phyloP scores from a whole-genome alignment of 129 eudicot species.

The Mikania micrantha region DNA sequence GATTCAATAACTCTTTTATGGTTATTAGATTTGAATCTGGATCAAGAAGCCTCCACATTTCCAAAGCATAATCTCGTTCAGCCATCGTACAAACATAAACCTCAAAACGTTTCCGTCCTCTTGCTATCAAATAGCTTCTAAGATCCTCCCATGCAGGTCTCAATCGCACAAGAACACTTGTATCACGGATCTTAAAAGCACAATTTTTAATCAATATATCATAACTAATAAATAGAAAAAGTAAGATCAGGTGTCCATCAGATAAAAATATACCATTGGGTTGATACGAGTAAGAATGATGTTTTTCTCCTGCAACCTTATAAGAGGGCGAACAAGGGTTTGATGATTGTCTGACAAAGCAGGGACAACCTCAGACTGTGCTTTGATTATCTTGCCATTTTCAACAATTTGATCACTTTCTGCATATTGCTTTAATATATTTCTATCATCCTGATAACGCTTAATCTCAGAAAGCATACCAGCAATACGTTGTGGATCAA shows the following conservation, averaged over 20 bases:
- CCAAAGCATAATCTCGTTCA: conserved; percentile 98
- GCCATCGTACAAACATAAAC: conserved; percentile 99
- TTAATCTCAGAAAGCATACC: conserved; percentile 82
- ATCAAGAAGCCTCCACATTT: conserved; percentile 99
- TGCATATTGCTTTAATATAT: conserved; percentile 80
- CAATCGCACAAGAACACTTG: conserved; percentile 98
- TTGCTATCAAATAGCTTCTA: conserved; percentile 89
- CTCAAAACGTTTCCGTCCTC: conserved; percentile 97
- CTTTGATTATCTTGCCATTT: conserved; percentile 64
- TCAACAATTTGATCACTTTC: conserved; percentile 90
- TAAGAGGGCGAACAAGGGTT: conserved; percentile 71
- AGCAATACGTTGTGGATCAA: conserved; percentile 74
- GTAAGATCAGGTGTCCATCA: not conserved
- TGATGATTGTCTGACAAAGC: conserved; percentile 75
- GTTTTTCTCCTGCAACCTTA: conserved; percentile 83
- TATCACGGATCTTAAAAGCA: conserved; percentile 76
- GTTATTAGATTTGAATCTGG: conserved; percentile 85
- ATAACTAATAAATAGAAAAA: not conserved
- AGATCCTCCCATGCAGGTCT: conserved; percentile 99
- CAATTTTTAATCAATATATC: not conserved
- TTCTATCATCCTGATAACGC: conserved; percentile 84
- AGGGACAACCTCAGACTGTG: conserved; percentile 75
- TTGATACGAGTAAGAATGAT: conserved; percentile 92
- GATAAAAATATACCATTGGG: conserved; percentile 47
- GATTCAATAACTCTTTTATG: conserved; percentile 61